Conservation (phyloP, 2,329 filamentous ascomycete species). For the Botryotinia convoluta region DNA sequence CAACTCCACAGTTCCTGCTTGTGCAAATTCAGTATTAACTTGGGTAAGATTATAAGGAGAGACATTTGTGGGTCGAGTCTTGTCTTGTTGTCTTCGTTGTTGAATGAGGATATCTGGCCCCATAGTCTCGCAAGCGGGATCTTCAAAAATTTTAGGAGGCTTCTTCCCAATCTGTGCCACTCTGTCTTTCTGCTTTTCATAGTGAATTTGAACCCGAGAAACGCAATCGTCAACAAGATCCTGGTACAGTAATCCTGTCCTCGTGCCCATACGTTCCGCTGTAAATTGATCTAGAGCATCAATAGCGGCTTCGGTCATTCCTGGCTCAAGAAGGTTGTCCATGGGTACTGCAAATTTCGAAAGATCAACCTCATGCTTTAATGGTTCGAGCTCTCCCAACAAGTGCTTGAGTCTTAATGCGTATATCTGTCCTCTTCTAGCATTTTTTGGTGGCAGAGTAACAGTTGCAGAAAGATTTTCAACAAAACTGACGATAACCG, state of each 20-base stretch:
- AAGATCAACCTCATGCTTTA: conserved; percentile 43
- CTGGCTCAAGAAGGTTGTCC: conserved; percentile 44
- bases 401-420: conserved; percentile 38
- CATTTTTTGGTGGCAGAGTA: conserved; percentile 41
- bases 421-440: conserved; percentile 44
- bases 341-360: conserved; percentile 43
- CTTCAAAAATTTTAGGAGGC: background rate
- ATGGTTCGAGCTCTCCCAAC: conserved; percentile 41
- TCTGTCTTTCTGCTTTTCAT: conserved; percentile 30
- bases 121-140: conserved; percentile 25
- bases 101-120: conserved; percentile 36
- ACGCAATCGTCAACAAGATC: conserved; percentile 44
- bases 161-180: conserved; percentile 25
- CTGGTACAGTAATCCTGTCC: conserved; percentile 46
- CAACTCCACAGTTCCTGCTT: conserved; percentile 2
- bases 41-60: conserved; percentile 39
- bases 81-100: conserved; percentile 44
- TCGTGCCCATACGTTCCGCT: conserved; percentile 41
- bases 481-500: conserved; percentile 43
- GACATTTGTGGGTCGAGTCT: conserved; percentile 43
- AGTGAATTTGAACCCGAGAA: conserved; percentile 36
- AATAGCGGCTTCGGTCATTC: conserved; percentile 39
- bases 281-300: conserved; percentile 41
- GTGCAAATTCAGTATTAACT: background rate
- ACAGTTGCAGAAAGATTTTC: conserved; percentile 40